These are phyloP conservation scores for Boletellus ananas DNA, from an alignment of 768 basidiomycete species.

Conservation along the genomic window DNA sequence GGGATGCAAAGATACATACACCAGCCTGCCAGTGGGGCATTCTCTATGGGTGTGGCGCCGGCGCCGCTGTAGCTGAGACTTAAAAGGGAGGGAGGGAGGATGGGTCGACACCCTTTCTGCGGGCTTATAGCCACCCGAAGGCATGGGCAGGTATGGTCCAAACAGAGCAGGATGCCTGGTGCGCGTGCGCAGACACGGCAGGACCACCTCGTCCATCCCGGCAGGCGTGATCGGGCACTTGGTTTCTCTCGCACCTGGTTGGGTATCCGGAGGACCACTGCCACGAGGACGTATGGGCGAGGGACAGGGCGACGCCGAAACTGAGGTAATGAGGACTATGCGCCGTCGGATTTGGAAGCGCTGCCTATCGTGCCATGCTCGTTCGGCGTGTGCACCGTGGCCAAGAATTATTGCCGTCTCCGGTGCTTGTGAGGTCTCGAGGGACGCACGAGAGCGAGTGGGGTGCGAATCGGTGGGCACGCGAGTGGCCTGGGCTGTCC, in stretches of 20 bases:
- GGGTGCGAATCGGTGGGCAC: too few relatives aligned
- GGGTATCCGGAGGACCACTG: conserved; percentile 2
- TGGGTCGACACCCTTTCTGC: neutral
- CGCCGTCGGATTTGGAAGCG: conserved; percentile 9
- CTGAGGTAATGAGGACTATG: conserved; percentile 22
- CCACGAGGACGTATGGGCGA: conserved; percentile 11
- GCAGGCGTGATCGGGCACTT: conserved; percentile 1
- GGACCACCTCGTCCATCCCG: conserved; percentile 13
- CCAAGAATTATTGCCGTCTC: too few relatives aligned
- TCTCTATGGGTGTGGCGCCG: conserved; percentile 12
- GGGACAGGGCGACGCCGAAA: neutral
- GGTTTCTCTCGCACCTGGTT: neutral
- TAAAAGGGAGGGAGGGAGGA: conserved; percentile 9
- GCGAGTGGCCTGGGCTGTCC: too few relatives aligned
- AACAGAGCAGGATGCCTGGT: conserved; percentile 22
- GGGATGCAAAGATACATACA: conserved; percentile 17
- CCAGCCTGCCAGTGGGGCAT: conserved; percentile 16
- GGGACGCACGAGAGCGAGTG: too few relatives aligned
- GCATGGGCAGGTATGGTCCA: conserved; percentile 16
- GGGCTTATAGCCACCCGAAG: conserved; percentile 22
- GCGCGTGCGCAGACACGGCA: conserved; percentile 18
- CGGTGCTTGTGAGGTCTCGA: too few relatives aligned
- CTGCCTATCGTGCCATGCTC: conserved; percentile 8
- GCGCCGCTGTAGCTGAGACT: conserved; percentile 9
- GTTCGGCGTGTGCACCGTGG: conserved; percentile 10